phyloP scores from a whole-genome alignment of 768 basidiomycete genomes.

The Crucibulum laeve region DNA sequence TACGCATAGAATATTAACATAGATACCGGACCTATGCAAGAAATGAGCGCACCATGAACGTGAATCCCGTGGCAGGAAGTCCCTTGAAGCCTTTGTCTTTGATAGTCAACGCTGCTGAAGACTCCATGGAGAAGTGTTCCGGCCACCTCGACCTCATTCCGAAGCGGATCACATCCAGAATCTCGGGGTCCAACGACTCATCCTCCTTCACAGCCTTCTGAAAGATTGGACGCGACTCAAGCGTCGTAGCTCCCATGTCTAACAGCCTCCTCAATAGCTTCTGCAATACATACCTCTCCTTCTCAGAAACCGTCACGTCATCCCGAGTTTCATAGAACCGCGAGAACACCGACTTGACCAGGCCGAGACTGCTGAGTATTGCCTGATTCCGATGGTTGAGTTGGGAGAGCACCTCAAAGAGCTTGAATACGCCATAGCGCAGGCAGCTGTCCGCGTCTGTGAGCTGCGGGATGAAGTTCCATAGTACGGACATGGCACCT shows the following conservation, averaged over 20 bases:
- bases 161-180: conserved; percentile 65
- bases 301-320: conserved; percentile 24
- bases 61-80: conserved; percentile 60
- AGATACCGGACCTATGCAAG: not conserved
- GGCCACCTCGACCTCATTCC: conserved; percentile 78
- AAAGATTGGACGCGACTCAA: conserved; percentile 62
- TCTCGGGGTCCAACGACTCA: conserved; percentile 53
- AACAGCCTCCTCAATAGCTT: conserved; percentile 66
- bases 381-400: conserved; percentile 69
- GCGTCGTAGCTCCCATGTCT: conserved; percentile 69
- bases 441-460: conserved; percentile 30
- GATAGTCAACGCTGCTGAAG: conserved; percentile 45
- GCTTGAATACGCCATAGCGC: conserved; percentile 51
- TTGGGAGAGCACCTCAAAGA: conserved; percentile 58
- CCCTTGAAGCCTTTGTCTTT: conserved; percentile 44
- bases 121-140: conserved; percentile 69
- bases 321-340: conserved; percentile 30
- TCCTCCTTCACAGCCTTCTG: conserved; percentile 47
- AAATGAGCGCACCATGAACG: conserved; percentile 54
- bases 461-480: conserved; percentile 38
- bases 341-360: conserved; percentile 50
- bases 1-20: conserved; percentile 13
- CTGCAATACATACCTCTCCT: conserved; percentile 52
- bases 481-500: conserved; percentile 57
- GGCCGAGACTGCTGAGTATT: conserved; percentile 53